Evolutionary conservation across 352 stramenopile species (phyloP).

Genomic region (Globisporangium paddicum): DNA sequence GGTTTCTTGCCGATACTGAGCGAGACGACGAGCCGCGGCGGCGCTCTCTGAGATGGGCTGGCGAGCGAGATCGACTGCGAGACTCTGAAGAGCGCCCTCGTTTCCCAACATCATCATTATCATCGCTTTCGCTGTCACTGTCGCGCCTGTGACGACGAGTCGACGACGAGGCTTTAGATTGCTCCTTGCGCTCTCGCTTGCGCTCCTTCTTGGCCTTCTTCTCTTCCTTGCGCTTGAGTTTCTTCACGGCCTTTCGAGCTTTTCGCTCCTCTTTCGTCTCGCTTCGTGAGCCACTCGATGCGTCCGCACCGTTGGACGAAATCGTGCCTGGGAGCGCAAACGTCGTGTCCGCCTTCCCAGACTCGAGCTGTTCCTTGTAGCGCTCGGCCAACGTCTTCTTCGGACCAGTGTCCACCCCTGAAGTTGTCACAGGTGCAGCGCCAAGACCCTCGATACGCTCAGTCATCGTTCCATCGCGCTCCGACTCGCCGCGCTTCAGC

Average conservation of each 20-base stretch:
- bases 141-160: background rate
- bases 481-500: conserved; percentile 67
- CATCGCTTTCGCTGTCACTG: background rate
- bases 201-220: conserved; percentile 62
- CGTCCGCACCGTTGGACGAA: background rate
- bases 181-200: conserved; percentile 66
- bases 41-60: background rate
- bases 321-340: conserved; percentile 55
- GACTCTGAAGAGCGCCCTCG: background rate
- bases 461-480: conserved; percentile 57
- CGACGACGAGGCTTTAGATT: background rate
- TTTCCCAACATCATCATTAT: background rate
- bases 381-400: conserved; percentile 71
- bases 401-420: conserved; percentile 32
- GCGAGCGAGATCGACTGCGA: conserved; percentile 1
- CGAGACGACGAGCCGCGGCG: background rate
- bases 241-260: conserved; percentile 44
- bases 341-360: conserved; percentile 47
- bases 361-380: conserved; percentile 62
- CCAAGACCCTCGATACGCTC: conserved; percentile 87
- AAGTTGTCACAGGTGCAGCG: conserved; percentile 48
- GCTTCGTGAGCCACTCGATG: background rate
- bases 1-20: background rate
- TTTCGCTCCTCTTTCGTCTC: conserved; percentile 29
- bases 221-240: conserved; percentile 48